phyloP scores from a whole-genome alignment of 2,329 filamentous ascomycete species.

The Aureobasidium leucospermi region DNA sequence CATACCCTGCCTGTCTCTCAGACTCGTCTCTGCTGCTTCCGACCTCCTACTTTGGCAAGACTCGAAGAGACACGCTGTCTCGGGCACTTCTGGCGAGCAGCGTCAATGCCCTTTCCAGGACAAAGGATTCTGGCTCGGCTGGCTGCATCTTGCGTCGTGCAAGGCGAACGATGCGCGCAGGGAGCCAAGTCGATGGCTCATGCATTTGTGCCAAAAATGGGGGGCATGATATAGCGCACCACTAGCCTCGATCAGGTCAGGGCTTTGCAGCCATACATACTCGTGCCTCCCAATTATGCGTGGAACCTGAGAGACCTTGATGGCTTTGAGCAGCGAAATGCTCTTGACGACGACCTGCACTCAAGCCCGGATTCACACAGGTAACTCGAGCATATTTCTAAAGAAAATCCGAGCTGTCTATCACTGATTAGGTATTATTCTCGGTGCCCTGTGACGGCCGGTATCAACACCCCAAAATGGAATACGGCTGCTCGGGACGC shows the following conservation, averaged over 20 bases:
- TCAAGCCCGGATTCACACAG: neutral
- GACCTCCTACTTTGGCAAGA: neutral
- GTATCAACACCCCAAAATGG: neutral
- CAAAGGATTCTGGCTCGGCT: neutral
- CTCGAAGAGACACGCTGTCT: neutral
- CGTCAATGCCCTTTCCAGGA: conserved; percentile 1
- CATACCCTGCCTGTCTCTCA: neutral
- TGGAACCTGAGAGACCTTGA: neutral
- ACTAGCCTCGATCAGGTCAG: conserved; percentile 3
- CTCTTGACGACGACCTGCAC: neutral
- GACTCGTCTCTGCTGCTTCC: neutral
- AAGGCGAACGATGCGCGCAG: neutral
- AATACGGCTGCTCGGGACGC: neutral
- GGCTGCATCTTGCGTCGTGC: conserved; percentile 9
- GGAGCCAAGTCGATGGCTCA: conserved; percentile 4
- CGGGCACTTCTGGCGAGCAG: neutral
- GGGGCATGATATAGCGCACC: neutral
- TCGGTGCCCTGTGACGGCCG: neutral
- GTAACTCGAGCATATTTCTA: too few relatives aligned
- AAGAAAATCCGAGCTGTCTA: too few relatives aligned
- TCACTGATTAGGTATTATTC: too few relatives aligned
- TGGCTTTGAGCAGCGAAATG: neutral
- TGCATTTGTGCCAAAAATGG: neutral
- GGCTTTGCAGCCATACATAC: neutral
- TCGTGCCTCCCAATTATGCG: neutral